These are phyloP conservation scores for Cryphonectria carpinicola DNA, from an alignment of 2,329 filamentous ascomycete genomes.

Conservation along the genomic window DNA sequence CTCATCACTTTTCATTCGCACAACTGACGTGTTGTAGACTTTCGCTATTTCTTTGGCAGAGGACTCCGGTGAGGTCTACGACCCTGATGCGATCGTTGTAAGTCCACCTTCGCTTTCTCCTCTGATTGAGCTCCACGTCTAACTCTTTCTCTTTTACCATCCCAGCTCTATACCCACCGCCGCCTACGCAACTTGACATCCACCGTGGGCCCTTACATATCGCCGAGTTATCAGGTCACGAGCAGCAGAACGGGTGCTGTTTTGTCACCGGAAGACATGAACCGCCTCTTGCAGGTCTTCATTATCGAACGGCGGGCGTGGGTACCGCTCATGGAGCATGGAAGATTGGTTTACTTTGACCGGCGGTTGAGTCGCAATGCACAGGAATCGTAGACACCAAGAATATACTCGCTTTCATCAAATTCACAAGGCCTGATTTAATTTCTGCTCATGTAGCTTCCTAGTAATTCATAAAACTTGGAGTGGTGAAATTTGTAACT, in stretches of 20 bases:
- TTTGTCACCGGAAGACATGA: not conserved
- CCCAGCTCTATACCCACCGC: not conserved
- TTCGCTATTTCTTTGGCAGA: not conserved
- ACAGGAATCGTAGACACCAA: not conserved
- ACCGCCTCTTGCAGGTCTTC: not conserved
- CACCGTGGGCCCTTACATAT: not conserved
- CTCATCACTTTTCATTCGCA: not conserved
- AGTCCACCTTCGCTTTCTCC: not conserved
- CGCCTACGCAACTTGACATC: not conserved
- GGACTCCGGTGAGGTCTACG: not conserved
- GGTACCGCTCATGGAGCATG: not conserved
- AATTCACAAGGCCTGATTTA: not conserved
- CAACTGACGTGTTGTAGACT: not conserved
- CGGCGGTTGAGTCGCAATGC: not conserved
- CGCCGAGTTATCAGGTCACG: not conserved
- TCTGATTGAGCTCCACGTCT: no score
- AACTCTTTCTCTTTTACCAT: not conserved
- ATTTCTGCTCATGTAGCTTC: not conserved
- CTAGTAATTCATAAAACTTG: no score
- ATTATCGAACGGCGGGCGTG: not conserved
- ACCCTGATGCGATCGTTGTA: not conserved
- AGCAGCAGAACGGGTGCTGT: not conserved
- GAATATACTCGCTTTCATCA: not conserved
- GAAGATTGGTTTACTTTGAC: not conserved
- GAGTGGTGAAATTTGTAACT: no score